Percentiles rank a stretch among this genome's conserved stretches.
phyloP scores from a whole-genome alignment of 805 yeast genomes.

The Peterozyma toletana region DNA sequence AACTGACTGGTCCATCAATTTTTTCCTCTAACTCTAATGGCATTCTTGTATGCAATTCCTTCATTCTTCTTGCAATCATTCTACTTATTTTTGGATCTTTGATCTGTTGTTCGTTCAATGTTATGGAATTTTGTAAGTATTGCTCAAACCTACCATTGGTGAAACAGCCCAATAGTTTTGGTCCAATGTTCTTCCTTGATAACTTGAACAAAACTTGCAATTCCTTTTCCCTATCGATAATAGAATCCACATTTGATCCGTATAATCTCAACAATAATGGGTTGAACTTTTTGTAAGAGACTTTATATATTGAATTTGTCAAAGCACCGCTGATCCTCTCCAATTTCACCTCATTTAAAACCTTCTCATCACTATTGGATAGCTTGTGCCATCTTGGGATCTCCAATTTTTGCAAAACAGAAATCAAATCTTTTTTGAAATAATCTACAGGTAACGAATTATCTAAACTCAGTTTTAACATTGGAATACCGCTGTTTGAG shows the following conservation, averaged over 20 bases:
- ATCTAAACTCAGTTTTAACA: conserved; percentile 49
- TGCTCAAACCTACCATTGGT: conserved; percentile 93
- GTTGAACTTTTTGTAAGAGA: conserved; percentile 34
- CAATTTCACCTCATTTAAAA: conserved; percentile 40
- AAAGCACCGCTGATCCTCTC: conserved; percentile 84
- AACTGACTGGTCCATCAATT: conserved; percentile 54
- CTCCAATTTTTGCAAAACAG: conserved; percentile 52
- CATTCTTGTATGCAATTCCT: conserved; percentile 82
- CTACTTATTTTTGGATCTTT: conserved; percentile 69
- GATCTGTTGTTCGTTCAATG: conserved; percentile 68
- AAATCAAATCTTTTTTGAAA: conserved; percentile 73
- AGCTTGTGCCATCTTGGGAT: conserved; percentile 78
- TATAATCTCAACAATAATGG: conserved; percentile 76
- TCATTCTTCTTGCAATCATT: conserved; percentile 93
- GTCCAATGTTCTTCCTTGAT: conserved; percentile 77
- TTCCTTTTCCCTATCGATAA: conserved; percentile 83
- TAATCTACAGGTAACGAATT: conserved; percentile 76
- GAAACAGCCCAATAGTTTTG: conserved; percentile 82
- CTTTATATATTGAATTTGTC: conserved; percentile 81
- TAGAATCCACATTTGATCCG: conserved; percentile 79
- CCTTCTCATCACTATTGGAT: conserved; percentile 23
- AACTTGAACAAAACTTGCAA: conserved; percentile 65
- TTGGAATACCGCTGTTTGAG: conserved; percentile 1
- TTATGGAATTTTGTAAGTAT: conserved; percentile 73
- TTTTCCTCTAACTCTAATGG: conserved; percentile 53